phyloP scores from a whole-genome alignment of 164 flowering plant species.

The Akebia trifoliata region DNA sequence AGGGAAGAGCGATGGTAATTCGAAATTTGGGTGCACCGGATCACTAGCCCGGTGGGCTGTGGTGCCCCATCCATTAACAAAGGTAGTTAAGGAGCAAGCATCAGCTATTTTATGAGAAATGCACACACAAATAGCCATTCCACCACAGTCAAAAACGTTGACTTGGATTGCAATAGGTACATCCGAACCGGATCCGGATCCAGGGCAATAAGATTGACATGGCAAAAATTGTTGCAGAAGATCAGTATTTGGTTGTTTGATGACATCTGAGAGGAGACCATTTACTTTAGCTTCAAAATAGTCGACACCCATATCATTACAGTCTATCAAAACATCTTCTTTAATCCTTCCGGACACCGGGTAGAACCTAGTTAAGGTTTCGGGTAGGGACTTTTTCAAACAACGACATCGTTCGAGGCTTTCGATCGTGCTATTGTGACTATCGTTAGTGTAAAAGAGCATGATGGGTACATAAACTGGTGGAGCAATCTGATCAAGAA shows the following conservation, averaged over 20 bases:
- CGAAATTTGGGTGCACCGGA: conserved; percentile 20
- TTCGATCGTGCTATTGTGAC: not conserved
- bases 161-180: conserved; percentile 31
- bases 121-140: conserved; percentile 47
- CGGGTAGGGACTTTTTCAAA: not conserved
- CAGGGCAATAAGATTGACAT: not conserved
- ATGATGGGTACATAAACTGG: conserved; percentile 9
- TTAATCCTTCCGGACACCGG: conserved; percentile 2
- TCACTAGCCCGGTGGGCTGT: conserved; percentile 14
- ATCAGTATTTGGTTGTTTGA: conserved; percentile 14
- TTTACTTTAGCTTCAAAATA: conserved; percentile 4
- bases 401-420: not conserved
- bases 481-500: conserved; percentile 4
- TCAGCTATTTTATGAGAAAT: conserved; percentile 44
- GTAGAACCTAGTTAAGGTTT: not conserved
- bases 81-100: conserved; percentile 26
- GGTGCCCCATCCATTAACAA: conserved; percentile 43
- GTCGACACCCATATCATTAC: conserved; percentile 8
- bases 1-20: conserved; percentile 28
- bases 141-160: conserved; percentile 47
- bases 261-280: not conserved
- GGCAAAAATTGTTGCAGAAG: conserved; percentile 27
- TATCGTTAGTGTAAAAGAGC: conserved; percentile 13
- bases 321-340: not conserved
- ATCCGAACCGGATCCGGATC: not conserved